Base-by-base conservation (phyloP, 768 basidiomycete species). In the Collybia mongolica region DNA sequence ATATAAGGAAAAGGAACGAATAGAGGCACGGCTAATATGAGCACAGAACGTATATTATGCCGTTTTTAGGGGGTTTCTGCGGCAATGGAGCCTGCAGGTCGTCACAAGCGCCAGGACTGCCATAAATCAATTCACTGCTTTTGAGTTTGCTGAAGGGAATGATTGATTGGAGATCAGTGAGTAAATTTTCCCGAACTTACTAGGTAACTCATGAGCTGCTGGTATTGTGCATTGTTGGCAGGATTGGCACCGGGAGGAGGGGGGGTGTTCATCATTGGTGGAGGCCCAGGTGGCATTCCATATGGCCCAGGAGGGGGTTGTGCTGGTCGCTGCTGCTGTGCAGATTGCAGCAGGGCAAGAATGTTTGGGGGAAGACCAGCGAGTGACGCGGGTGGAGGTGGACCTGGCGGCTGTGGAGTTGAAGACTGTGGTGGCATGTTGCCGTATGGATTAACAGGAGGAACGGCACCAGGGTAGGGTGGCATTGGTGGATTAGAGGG, bases 171-270 rank as follows among this genome's bases (percentile, higher is more conserved):
- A 35, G 44, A 26, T n/a, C 35, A 6, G 23, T 19, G 19, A 23
- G 48, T 39, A 6, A 17, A 11, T 18, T 18, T 32, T 17, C 2
- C 17, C n/a, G 43, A 12, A 65, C 81, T 68, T 52, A 88, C 86
- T 54, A 86, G 70, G 60, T 81, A 88, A 15, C 81, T 78, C 82
- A 89, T 85, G 39, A 88, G 65, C 57, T 86, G 82, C 56, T 84
- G 82, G 56, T 83, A 86, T 57, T 76, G 76, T 1, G 72, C 66
- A 48, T 76, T 73, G 9, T 71, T 65, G 23, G 65, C 68, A 37
- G 76, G 67, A 11, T 74, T 71, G 32, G 72, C 66, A 44, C 69
- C 56, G 17, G 76, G 70, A 2, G 77, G 74, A 39, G 75, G 70
- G 6, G 72, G 70, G 6, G 72, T 67, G 20, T 73, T 75, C 64